These are phyloP conservation scores for Hypoxylon intermedium DNA, from an alignment of 495 filamentous ascomycete species.

Conservation along the genomic window DNA sequence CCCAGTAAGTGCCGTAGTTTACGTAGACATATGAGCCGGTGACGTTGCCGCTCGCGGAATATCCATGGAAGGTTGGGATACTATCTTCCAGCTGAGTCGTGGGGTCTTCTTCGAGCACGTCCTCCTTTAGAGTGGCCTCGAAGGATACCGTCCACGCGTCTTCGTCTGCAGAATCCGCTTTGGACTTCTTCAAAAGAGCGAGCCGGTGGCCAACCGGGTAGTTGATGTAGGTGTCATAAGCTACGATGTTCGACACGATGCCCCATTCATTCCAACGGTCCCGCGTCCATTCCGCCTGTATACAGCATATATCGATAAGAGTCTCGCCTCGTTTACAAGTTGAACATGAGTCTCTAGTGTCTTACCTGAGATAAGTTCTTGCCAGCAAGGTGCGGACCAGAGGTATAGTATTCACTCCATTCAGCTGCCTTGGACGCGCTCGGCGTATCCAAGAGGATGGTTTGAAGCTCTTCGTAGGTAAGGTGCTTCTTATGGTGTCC, in stretches of 20 bases:
- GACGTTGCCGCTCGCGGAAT: constrained; percentile 89
- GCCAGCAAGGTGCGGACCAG: constrained; percentile 86
- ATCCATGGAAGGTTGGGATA: constrained; percentile 94
- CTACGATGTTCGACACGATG: constrained; percentile 70
- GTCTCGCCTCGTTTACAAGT: background rate
- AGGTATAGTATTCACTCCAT: constrained; percentile 92
- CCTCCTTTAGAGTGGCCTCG: constrained; percentile 83
- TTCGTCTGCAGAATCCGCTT: constrained; percentile 27
- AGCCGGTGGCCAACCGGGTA: constrained; percentile 83
- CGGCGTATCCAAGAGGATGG: constrained; percentile 75
- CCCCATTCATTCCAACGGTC: constrained; percentile 87
- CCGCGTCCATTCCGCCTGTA: constrained; percentile 87
- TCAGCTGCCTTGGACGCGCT: constrained; percentile 70
- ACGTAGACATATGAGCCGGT: constrained; percentile 80
- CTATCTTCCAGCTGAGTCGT: constrained; percentile 75
- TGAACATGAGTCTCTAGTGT: background rate
- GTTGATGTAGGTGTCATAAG: constrained; percentile 92
- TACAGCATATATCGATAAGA: constrained; percentile 31
- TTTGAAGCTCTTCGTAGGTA: constrained; percentile 70
- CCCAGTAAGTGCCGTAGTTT: constrained; percentile 85
- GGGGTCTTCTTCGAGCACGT: constrained; percentile 82
- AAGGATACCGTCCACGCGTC: constrained; percentile 68
- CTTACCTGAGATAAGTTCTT: constrained; percentile 74
- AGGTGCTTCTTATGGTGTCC: constrained; percentile 48
- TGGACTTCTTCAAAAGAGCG: constrained; percentile 70